Evolutionary conservation across 2,329 filamentous ascomycete genomes (phyloP).

Genomic region (Fusarium subglutinans): DNA sequence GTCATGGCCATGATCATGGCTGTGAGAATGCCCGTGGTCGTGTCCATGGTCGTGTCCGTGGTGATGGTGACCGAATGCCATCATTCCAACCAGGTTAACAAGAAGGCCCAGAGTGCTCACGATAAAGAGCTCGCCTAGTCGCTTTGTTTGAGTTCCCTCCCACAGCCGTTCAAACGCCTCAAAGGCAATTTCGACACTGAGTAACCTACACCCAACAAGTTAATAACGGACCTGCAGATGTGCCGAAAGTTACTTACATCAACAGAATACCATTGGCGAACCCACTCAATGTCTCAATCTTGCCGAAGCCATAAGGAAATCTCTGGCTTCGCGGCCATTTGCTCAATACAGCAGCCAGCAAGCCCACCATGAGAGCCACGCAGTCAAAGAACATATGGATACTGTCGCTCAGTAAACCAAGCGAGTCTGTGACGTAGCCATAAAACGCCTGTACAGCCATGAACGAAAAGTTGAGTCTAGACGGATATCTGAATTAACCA

Average conservation of each 20-base stretch:
- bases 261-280: constrained; percentile 97
- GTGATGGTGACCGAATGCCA: constrained; percentile 78
- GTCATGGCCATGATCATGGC: constrained; percentile 46
- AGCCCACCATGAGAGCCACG: constrained; percentile 86
- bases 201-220: constrained; percentile 65
- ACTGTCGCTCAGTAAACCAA: constrained; percentile 95
- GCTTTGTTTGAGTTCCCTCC: constrained; percentile 83
- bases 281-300: constrained; percentile 94
- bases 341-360: constrained; percentile 92
- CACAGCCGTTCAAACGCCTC: constrained; percentile 90
- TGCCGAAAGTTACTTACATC: constrained; percentile 65
- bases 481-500: constrained; percentile 9
- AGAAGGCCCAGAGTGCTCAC: constrained; percentile 87
- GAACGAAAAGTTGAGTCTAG: constrained; percentile 89
- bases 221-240: constrained; percentile 2
- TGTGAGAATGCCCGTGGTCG: constrained; percentile 46
- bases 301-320: constrained; percentile 96
- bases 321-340: constrained; percentile 92
- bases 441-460: constrained; percentile 97
- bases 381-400: constrained; percentile 99
- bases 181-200: constrained; percentile 95
- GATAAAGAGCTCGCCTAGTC: constrained; percentile 85
- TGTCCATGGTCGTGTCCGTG: constrained; percentile 59
- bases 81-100: constrained; percentile 93
- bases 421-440: constrained; percentile 89